A percentile compares a stretch with the other conserved stretches of the same genome.
Conservation (phyloP, 306 rosid species). For the Luffa acutangula region DNA sequence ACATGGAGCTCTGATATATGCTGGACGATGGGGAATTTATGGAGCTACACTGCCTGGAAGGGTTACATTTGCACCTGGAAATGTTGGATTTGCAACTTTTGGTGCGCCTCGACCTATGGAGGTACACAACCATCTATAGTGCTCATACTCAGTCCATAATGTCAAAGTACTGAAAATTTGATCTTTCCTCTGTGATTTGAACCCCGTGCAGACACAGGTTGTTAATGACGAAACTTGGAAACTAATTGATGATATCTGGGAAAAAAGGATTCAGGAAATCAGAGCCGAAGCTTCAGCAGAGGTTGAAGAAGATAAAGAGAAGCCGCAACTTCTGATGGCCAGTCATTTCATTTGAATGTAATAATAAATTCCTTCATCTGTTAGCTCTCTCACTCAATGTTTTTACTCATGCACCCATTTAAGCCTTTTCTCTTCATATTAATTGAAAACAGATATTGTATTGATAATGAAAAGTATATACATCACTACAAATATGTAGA, state of each 20-base stretch:
- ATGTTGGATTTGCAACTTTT: conserved; percentile 74
- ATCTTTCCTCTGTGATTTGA: neutral
- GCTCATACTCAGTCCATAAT: neutral
- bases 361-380: conserved; percentile 18
- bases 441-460: neutral
- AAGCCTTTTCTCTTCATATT: neutral
- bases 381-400: conserved; percentile 3
- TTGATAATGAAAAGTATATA: neutral
- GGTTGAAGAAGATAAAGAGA: conserved; percentile 72
- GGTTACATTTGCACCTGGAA: conserved; percentile 90
- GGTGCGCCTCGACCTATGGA: conserved; percentile 89
- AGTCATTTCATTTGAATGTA: conserved; percentile 75
- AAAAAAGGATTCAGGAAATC: conserved; percentile 58
- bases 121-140: conserved; percentile 35
- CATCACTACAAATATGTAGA: neutral
- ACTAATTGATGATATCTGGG: conserved; percentile 81
- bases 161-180: neutral
- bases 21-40: conserved; percentile 92
- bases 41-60: conserved; percentile 89
- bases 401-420: neutral
- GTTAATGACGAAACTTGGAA: conserved; percentile 91
- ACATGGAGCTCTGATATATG: conserved; percentile 79
- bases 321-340: conserved; percentile 85
- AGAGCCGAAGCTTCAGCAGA: conserved; percentile 48
- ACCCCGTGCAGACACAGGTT: conserved; percentile 56